Evolutionary conservation across 2,329 filamentous ascomycete species (phyloP).

Genomic region (Cercospora sesami): DNA sequence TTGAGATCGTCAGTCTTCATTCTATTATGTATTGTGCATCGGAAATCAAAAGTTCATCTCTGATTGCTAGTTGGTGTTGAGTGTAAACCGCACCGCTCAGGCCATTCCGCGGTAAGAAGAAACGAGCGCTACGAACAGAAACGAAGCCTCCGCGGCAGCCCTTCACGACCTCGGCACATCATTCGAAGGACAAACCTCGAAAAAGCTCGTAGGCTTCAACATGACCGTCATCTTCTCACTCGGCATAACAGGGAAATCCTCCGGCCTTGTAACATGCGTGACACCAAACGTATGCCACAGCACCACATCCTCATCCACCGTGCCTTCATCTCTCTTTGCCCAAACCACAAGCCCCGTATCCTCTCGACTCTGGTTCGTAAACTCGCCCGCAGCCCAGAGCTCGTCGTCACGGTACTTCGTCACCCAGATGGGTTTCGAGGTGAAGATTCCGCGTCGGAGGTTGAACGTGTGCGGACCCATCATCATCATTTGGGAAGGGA

Average conservation of each 20-base stretch:
- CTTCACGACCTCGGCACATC: conserved; percentile 51
- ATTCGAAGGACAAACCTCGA: conserved; percentile 58
- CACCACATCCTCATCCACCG: conserved; percentile 49
- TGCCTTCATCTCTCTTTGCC: neutral
- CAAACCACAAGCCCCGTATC: conserved; percentile 50
- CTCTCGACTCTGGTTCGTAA: conserved; percentile 25
- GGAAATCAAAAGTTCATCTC: too few species aligned
- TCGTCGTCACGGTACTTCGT: neutral
- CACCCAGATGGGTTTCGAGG: neutral
- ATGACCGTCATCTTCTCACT: conserved; percentile 59
- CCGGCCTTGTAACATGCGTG: conserved; percentile 43
- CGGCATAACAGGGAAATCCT: conserved; percentile 62
- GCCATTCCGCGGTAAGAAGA: too few species aligned
- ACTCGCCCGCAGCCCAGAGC: neutral
- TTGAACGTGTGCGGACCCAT: neutral
- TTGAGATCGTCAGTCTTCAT: too few species aligned
- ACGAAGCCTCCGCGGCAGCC: too few species aligned
- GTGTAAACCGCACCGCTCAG: too few species aligned
- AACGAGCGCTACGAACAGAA: too few species aligned
- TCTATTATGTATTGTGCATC: too few species aligned
- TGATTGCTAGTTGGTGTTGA: too few species aligned
- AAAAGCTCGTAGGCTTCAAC: conserved; percentile 61
- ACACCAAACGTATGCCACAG: conserved; percentile 46
- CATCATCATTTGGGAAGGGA: neutral
- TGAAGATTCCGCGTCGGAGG: neutral